phyloP scores from a whole-genome alignment of 163 green algal genomes.

The Scenedesmus sp. region DNA sequence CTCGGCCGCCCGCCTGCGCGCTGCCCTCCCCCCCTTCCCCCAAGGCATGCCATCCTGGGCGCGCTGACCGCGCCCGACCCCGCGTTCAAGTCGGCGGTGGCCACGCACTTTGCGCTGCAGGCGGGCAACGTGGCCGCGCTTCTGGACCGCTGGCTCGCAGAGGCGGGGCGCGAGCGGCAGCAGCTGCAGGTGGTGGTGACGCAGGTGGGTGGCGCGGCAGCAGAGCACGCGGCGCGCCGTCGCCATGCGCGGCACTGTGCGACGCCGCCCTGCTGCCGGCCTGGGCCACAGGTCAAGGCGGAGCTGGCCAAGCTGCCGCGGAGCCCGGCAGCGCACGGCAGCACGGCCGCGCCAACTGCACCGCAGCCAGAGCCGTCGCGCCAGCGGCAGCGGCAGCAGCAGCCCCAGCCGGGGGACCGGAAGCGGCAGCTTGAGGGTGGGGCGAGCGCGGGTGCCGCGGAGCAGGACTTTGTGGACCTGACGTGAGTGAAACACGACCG shows the following conservation, averaged over 20 bases:
- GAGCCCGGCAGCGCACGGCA: too few species aligned
- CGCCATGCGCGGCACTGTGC: not conserved
- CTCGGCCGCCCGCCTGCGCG: not conserved
- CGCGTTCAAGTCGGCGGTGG: slow-evolving; percentile 60
- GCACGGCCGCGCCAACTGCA: too few species aligned
- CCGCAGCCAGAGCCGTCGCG: too few species aligned
- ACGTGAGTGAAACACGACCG: too few species aligned
- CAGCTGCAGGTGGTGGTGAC: not conserved
- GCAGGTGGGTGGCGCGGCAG: slow-evolving; percentile 3
- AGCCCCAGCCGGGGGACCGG: too few species aligned
- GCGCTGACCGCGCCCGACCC: slow-evolving; percentile 61
- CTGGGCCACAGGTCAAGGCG: slow-evolving; percentile 16
- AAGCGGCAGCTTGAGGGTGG: too few species aligned
- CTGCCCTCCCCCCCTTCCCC: not conserved
- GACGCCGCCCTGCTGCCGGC: not conserved
- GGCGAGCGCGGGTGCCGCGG: too few species aligned
- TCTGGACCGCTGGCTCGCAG: slow-evolving; percentile 42
- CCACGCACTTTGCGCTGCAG: slow-evolving; percentile 65
- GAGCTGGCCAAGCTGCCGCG: not conserved
- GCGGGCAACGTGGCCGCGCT: not conserved
- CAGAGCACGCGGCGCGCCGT: not conserved
- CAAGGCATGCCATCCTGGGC: slow-evolving; percentile 61
- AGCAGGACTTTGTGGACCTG: too few species aligned
- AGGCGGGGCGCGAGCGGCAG: slow-evolving; percentile 1
- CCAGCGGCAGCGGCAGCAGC: too few species aligned